Evolutionary conservation across 345 rosid species (phyloP).

Genomic region (Heritiera fomes): DNA sequence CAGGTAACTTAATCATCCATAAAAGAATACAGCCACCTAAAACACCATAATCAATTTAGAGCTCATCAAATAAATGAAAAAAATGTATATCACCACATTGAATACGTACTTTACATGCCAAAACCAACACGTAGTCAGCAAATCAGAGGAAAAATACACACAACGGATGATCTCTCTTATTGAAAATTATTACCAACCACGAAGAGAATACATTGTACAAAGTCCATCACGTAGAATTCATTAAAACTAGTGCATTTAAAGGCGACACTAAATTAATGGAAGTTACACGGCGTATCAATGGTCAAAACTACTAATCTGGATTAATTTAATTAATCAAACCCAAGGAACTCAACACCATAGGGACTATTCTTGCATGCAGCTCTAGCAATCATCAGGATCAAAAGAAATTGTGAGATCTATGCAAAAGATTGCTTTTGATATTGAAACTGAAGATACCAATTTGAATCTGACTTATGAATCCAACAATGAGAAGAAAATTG

Average conservation of each 20-base stretch:
- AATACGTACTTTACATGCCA: background rate
- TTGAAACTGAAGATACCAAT: too few species aligned
- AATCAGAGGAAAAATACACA: background rate
- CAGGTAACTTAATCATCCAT: background rate
- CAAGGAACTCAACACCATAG: background rate
- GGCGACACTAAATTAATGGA: background rate
- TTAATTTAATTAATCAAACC: background rate
- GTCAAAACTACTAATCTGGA: background rate
- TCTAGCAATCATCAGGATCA: conserved; percentile 5
- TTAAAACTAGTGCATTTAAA: background rate
- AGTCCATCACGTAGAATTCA: background rate
- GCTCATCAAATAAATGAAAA: background rate
- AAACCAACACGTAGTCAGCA: background rate
- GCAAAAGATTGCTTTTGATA: background rate
- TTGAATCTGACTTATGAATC: background rate
- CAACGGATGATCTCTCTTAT: background rate
- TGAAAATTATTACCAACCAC: background rate
- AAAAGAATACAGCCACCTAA: background rate
- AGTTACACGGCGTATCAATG: background rate
- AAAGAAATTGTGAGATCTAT: background rate
- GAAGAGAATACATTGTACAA: background rate
- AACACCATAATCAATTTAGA: background rate
- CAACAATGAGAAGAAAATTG: background rate
- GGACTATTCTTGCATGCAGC: background rate
- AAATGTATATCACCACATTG: background rate